phyloP scores from a whole-genome alignment of 345 rosid genomes.

The Populus davidiana region DNA sequence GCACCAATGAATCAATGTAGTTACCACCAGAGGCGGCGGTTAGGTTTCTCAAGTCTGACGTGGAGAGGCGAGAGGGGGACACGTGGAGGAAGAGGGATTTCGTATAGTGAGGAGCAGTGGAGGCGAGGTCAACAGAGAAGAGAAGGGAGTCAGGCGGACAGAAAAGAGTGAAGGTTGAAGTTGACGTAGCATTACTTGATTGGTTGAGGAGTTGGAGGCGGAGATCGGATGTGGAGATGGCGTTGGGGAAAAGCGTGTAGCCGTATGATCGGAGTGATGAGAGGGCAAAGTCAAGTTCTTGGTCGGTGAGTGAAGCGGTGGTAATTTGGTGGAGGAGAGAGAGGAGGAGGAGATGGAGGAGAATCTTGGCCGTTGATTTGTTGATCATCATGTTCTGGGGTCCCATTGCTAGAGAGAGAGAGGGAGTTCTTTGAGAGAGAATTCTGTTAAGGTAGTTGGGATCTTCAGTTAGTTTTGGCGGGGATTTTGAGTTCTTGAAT shows the following conservation, averaged over 20 bases:
- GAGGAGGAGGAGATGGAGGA: neutral
- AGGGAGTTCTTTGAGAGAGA: too few species aligned
- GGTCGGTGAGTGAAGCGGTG: neutral
- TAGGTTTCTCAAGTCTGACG: constrained; percentile 14
- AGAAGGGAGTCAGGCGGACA: constrained; percentile 30
- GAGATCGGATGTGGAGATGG: constrained; percentile 31
- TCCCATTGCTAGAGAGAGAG: too few species aligned
- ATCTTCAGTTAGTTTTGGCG: too few species aligned
- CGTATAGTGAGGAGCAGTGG: constrained; percentile 21
- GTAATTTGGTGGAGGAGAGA: neutral
- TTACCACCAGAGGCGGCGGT: neutral
- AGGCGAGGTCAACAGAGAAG: constrained; percentile 34
- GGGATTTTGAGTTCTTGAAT: too few species aligned
- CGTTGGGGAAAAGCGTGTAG: constrained; percentile 37
- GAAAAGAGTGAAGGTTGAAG: constrained; percentile 18
- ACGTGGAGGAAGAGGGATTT: constrained; percentile 31
- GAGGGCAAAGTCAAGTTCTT: constrained; percentile 28
- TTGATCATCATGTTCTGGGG: too few species aligned
- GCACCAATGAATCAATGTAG: constrained; percentile 25
- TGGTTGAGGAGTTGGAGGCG: constrained; percentile 23
- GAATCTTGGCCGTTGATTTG: neutral
- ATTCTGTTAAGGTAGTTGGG: too few species aligned
- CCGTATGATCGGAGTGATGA: constrained; percentile 34
- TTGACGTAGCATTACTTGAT: neutral
- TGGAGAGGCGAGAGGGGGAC: constrained; percentile 22